These are phyloP conservation scores for Penicillium glabrum DNA, from an alignment of 2,329 filamentous ascomycete species.

Conservation along the genomic window DNA sequence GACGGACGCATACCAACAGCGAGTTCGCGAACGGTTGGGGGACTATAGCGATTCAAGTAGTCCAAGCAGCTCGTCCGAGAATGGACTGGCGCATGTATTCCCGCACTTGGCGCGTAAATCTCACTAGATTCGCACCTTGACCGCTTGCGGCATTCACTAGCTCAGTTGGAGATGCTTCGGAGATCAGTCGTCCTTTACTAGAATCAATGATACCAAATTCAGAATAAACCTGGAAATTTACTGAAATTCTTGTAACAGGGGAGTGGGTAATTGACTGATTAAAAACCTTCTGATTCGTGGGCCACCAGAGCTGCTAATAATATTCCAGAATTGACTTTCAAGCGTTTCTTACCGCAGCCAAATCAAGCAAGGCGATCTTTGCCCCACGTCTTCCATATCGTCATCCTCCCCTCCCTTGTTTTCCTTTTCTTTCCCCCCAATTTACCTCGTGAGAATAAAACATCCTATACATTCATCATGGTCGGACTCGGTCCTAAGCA, in stretches of 20 bases:
- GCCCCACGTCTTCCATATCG: constrained; percentile 27
- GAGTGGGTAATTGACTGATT: neutral
- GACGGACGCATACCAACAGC: constrained; percentile 47
- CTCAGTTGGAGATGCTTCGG: neutral
- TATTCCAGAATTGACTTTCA: constrained; percentile 8
- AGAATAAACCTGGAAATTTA: neutral
- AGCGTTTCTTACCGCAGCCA: constrained; percentile 20
- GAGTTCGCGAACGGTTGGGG: constrained; percentile 27
- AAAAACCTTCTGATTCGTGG: neutral
- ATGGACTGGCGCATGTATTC: constrained; percentile 36
- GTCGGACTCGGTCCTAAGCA: constrained; percentile 64
- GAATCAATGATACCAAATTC: neutral
- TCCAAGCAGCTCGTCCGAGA: constrained; percentile 2
- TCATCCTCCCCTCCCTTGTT: constrained; percentile 19
- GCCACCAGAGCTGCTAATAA: neutral
- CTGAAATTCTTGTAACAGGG: neutral
- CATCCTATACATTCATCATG: constrained; percentile 49
- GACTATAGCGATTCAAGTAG: neutral
- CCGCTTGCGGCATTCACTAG: neutral
- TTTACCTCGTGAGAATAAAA: neutral
- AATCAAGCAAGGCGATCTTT: constrained; percentile 23
- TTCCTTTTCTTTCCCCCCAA: neutral
- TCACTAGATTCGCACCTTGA: constrained; percentile 7
- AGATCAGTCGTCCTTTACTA: neutral
- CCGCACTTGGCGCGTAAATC: constrained; percentile 31